Base-by-base conservation (phyloP, 2,329 filamentous ascomycete species). In the Tympanopsis confertula region DNA sequence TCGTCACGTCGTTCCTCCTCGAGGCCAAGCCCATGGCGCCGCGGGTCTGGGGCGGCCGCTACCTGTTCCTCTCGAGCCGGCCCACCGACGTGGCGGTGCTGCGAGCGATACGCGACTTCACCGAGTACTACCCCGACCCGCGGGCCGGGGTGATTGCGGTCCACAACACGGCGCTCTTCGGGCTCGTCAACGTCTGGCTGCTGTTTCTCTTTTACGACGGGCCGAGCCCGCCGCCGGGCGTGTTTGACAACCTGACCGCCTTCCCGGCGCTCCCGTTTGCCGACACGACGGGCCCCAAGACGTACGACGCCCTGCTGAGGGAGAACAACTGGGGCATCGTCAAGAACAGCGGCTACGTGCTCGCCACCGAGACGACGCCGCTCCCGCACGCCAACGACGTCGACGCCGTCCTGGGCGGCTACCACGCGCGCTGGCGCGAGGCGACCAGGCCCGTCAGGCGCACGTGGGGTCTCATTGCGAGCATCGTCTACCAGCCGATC, bases 401-500 rank as follows among this genome's bases (percentile, higher is more conserved):
- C n/a, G 15, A 33, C 12, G 30, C 30, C 30, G 30, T 33, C 30
- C 15, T 33, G 10, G 12, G 17, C 10, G 12, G 10, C 15, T 13
- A 13, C 15, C 15, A 13, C 10, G 30, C 12, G 7, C 15, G 7
- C 30, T 33, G 30, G 30, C 30, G 12, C 7, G 30, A 10, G 10
- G 30, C 17, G 7, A 33, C 7, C 30, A 22, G n/a, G 12, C 52
- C 41, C 20, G 50, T 38, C 5, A 35, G 43, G 35, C 38, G 43
- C 5, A 45, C 52, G 4, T 45, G 49, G 3, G 53, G 53, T 2
- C 19, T 52, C 2, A 42, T 58, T 28, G 53, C 52, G 15, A 56
- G 53, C 29, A 53, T 61, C 22, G 58, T 51, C 17, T 58, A 58
- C 46, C 59, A 62, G 44, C 60, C 60, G 1, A 44, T 65, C 35